Evolutionary conservation across 2,329 filamentous ascomycete genomes (phyloP).

Genomic region (Arachnomyces sp.): DNA sequence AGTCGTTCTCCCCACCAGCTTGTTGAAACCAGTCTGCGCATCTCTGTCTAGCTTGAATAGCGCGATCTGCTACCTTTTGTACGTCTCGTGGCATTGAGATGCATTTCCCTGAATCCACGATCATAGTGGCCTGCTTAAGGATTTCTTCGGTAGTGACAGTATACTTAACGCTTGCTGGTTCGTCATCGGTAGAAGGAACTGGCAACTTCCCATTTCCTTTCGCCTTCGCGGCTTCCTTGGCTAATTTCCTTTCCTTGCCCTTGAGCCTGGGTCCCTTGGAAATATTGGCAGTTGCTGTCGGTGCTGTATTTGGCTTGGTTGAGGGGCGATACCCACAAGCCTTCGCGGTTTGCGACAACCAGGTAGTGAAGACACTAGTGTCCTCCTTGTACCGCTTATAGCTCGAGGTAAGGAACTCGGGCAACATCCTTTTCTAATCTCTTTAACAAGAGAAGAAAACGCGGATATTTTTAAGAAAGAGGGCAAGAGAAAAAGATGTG

Average conservation of each 20-base stretch:
- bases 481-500: no score
- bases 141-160: slow-evolving; percentile 3
- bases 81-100: slow-evolving; percentile 2
- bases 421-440: slow-evolving; percentile 2
- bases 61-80: slow-evolving; percentile 4
- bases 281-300: neutral
- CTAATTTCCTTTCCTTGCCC: slow-evolving; percentile 5
- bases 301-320: neutral
- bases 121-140: slow-evolving; percentile 1
- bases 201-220: no score
- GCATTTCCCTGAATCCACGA: slow-evolving; percentile 1
- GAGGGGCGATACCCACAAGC: slow-evolving; percentile 1
- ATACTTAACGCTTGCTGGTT: neutral
- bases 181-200: neutral
- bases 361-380: slow-evolving; percentile 5
- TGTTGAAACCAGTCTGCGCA: slow-evolving; percentile 9
- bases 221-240: neutral
- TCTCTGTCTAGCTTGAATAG: slow-evolving; percentile 9
- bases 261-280: slow-evolving; percentile 3
- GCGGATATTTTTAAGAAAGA: no score
- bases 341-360: slow-evolving; percentile 1
- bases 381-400: slow-evolving; percentile 5
- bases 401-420: slow-evolving; percentile 1
- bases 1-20: slow-evolving; percentile 1
- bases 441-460: no score